phyloP scores from a whole-genome alignment of 2,329 filamentous ascomycete genomes.

The Neofusicoccum umdonicola region DNA sequence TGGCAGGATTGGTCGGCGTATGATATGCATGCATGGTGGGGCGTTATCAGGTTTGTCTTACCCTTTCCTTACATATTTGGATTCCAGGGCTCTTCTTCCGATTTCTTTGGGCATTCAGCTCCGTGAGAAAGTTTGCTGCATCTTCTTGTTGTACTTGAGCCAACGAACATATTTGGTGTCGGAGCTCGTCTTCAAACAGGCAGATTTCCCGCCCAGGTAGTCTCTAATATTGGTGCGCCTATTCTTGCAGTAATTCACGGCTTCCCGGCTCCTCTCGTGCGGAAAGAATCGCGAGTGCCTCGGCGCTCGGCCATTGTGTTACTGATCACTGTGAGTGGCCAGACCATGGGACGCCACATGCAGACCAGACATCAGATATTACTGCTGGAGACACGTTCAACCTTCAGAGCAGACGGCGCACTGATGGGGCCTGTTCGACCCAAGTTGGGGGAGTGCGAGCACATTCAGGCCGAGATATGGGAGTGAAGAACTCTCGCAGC shows the following conservation, averaged over 20 bases:
- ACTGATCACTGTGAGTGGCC: no score
- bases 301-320: no score
- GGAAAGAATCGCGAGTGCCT: no score
- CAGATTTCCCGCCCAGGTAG: background rate
- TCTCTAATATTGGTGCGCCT: background rate
- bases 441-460: no score
- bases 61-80: background rate
- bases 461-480: background rate
- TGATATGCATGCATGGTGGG: constrained; percentile 4
- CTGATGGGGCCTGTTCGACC: background rate
- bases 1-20: background rate
- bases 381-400: no score
- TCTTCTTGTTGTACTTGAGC: background rate
- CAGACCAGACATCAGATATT: no score
- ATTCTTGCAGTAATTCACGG: background rate
- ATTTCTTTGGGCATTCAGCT: background rate
- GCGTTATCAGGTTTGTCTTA: background rate
- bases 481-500: background rate
- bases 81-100: background rate
- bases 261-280: no score
- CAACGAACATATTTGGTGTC: background rate
- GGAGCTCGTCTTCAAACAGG: background rate
- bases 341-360: no score
- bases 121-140: background rate
- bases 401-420: no score